Base-by-base conservation (phyloP, 306 rosid species). In the Dalbergia cochinchinensis region DNA sequence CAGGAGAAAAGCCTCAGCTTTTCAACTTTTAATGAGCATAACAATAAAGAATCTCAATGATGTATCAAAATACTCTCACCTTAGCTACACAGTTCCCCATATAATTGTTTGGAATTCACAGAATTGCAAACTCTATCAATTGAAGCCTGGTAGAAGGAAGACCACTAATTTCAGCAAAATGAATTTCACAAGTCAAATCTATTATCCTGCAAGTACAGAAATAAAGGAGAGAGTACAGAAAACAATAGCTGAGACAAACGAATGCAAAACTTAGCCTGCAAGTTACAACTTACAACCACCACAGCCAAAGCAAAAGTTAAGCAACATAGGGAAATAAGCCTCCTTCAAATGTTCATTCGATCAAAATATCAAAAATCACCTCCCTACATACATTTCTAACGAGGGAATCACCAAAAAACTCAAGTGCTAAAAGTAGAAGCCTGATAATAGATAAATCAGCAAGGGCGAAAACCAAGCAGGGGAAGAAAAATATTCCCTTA, bases 11-110 rank as follows among this genome's bases (percentile, higher is more conserved):
- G 58, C 33, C 72, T 48, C 3, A 51, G 26, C 19, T 14, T 22
- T 68, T 69, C 31, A 73, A 63, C 54, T 53, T 78, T 11, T 6
- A 67, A 51, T 72, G 54, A 65, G 51, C 68, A 39, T 4, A 76
- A 26, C 18, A 50, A 34, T n/a, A 34, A 75, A 78, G 53, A 63
- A 50, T 60, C 66, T 54, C 44, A 73, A 74, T 33, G 65, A 75
- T 10, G 6, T 19, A 37, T 33, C 41, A 58, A 45, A 47, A 33
- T 60, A 44, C 68, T 54, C 91, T 75, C 15, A 95, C 99, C 98
- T 90, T 91, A 81, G 77, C 51, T 58, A 65, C 8, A 48, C 98
- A 95, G 78, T 78, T 73, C 83, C 99, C 99, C 99, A 95, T 95
- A 13, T 81, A 84, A 81, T 55, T 50, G 74, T 69, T 75, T 80